Evolutionary conservation across 1,284 basidiomycete genomes (phyloP), one percentile per base, ranked within the genome.

Genomic region (Papiliotrema laurentii): DNA sequence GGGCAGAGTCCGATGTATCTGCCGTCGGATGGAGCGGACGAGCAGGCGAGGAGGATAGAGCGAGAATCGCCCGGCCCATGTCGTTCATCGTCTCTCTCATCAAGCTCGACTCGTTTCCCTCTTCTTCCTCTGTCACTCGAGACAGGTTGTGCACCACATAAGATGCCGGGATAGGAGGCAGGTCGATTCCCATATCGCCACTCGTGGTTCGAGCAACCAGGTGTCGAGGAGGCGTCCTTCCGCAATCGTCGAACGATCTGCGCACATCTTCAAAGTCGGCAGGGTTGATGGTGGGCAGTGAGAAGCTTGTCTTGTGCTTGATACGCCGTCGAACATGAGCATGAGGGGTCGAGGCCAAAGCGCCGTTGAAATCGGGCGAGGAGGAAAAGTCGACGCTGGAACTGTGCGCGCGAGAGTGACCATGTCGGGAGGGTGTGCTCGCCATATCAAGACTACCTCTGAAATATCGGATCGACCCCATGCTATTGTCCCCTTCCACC

Each of bases 241-340:
- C 43, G 24, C 45, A 41, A 7, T 59, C 59, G 22, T 59, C 57
- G 21, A 63, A 51, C 0, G 55, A 58, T 25, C 45, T 56, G 11
- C 61, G 43, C 18, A 66, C 35, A 28, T 64, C 63, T 3, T 47
- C 51, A 44, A 61, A 58, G 18, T 56, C 58, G 11, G 42, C 49
- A 11, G 54, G 50, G 16, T 55, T 40, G 41, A 60, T 58, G 11
- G 22, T 49, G 2, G 64, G 64, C 31, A 66, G 44, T 14, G 54
- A 53, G 36, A 62, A 56, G 21, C 48, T 53, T 13, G 49, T 21
- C 40, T 64, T 64, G 45, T 61, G 62, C 26, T 45, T 45, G 34
- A 56, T 47, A 6, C 42, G 41, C n/a, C 47, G 47, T 5, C 35
- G 42, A 28, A 33, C 18, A 33, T 26, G 10, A 3, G 37, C 45